Evolutionary conservation across 208 protist species (phyloP).

Genomic region (Novymonas esmeraldas): DNA sequence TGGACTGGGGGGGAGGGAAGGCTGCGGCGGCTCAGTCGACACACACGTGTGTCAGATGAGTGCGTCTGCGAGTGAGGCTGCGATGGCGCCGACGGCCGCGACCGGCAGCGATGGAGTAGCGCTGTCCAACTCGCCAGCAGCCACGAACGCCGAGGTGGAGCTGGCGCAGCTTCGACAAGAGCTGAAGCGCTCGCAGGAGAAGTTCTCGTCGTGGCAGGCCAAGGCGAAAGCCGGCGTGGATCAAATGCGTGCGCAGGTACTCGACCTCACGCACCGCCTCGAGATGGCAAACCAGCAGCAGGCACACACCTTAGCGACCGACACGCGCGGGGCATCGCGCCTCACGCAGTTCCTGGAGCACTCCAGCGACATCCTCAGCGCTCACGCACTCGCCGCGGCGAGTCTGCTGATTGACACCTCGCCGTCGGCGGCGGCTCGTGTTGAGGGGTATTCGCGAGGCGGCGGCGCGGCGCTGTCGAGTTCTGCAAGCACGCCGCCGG

Average conservation of each 20-base stretch:
- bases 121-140: not conserved
- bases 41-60: too few species aligned
- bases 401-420: conserved; percentile 10
- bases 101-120: not conserved
- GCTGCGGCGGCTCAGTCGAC: too few species aligned
- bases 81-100: not conserved
- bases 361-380: conserved; percentile 4
- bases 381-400: conserved; percentile 17
- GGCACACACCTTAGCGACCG: not conserved
- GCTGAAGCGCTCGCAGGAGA: conserved; percentile 54
- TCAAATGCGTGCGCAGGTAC: conserved; percentile 63
- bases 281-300: conserved; percentile 23
- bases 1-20: too few species aligned
- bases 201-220: conserved; percentile 74
- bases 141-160: not conserved
- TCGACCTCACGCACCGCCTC: conserved; percentile 50
- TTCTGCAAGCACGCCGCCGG: not conserved
- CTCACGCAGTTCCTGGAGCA: not conserved
- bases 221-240: conserved; percentile 78
- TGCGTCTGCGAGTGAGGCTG: not conserved
- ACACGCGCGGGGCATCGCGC: not conserved
- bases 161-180: conserved; percentile 47
- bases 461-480: not conserved
- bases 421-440: not conserved
- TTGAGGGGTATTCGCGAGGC: not conserved